phyloP scores from a whole-genome alignment of 306 rosid genomes.

The Citrullus colocynthis region DNA sequence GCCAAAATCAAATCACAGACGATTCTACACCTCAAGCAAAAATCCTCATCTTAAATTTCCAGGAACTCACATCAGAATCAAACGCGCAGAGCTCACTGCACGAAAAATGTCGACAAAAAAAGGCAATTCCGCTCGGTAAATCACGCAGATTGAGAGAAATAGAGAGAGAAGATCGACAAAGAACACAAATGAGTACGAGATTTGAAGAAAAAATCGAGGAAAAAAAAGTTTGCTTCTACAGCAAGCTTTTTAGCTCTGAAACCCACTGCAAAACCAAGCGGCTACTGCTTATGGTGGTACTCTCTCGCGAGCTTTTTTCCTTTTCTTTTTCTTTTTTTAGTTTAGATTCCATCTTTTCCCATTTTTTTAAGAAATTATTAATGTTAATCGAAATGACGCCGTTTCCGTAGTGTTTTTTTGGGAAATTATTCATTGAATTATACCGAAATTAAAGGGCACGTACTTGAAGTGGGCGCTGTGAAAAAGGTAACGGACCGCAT shows the following conservation, averaged over 20 bases:
- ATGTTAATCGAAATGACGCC: not conserved
- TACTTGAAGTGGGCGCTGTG: not conserved
- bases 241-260: slow-evolving; percentile 9
- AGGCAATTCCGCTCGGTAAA: not conserved
- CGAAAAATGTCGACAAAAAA: not conserved
- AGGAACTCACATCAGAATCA: not conserved
- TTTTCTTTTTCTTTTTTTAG: not conserved
- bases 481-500: slow-evolving; percentile 1
- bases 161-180: not conserved
- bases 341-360: not conserved
- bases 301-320: not conserved
- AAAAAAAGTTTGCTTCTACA: not conserved
- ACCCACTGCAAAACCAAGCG: slow-evolving; percentile 1
- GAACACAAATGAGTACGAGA: not conserved
- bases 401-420: not conserved
- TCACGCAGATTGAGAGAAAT: not conserved
- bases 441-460: slow-evolving; percentile 9
- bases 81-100: not conserved
- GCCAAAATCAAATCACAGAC: not conserved
- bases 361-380: not conserved
- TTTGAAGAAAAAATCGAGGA: not conserved
- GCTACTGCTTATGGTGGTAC: not conserved
- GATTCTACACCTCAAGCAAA: not conserved
- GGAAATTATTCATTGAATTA: not conserved
- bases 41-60: not conserved